phyloP scores from a whole-genome alignment of 2,329 filamentous ascomycete genomes.

The Cercospora sp. region DNA sequence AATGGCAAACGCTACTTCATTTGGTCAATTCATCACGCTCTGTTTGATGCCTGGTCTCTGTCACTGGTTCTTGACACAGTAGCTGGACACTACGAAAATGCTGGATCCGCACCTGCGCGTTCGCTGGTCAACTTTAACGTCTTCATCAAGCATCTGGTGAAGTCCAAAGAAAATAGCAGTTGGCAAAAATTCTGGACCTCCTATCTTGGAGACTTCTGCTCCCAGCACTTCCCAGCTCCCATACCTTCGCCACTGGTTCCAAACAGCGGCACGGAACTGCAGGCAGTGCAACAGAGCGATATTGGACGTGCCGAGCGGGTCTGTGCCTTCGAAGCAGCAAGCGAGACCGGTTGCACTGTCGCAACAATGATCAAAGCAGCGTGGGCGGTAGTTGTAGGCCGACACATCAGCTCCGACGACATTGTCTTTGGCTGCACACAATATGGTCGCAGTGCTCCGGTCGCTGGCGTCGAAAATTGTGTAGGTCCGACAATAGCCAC shows the following conservation, averaged over 20 bases:
- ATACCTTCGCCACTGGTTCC: not conserved
- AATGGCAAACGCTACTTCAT: slow-evolving; percentile 29
- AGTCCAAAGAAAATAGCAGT: not conserved
- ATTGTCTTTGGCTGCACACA: slow-evolving; percentile 41
- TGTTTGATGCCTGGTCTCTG: slow-evolving; percentile 45
- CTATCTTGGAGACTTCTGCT: not conserved
- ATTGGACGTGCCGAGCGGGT: not conserved
- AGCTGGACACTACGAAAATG: not conserved
- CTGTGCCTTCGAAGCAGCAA: not conserved
- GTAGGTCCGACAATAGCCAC: slow-evolving; percentile 44
- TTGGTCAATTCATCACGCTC: slow-evolving; percentile 42
- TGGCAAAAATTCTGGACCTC: not conserved
- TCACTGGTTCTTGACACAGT: slow-evolving; percentile 37
- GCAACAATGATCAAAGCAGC: slow-evolving; percentile 36
- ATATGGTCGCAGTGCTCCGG: slow-evolving; percentile 39
- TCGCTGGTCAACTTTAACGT: not conserved
- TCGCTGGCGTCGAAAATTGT: slow-evolving; percentile 24
- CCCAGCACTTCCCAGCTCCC: not conserved
- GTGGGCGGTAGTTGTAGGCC: slow-evolving; percentile 36
- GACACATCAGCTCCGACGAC: slow-evolving; percentile 36
- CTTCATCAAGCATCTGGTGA: not conserved
- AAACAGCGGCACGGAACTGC: not conserved
- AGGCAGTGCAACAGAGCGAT: not conserved
- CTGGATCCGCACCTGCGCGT: not conserved
- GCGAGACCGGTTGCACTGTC: slow-evolving; percentile 16